A percentile compares a stretch with the other conserved stretches of the same genome.
Conservation (phyloP, 2,329 filamentous ascomycete genomes). For the Arthrocladium fulminans region DNA sequence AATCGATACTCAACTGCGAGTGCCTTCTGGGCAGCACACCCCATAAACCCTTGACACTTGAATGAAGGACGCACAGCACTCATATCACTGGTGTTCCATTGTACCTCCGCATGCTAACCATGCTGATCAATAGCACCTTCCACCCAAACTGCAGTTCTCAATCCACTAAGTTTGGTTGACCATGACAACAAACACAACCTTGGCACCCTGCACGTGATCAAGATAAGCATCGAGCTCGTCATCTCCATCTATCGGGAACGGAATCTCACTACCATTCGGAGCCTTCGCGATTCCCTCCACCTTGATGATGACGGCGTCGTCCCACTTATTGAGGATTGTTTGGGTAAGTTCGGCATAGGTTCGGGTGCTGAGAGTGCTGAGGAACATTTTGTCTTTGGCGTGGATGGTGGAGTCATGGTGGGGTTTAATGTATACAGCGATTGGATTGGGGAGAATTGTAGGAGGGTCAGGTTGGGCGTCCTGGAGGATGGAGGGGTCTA, state of each 20-base stretch:
- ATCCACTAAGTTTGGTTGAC: constrained; percentile 23
- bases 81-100: no score
- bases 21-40: no score
- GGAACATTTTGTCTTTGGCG: constrained; percentile 47
- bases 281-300: constrained; percentile 59
- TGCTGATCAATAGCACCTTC: no score
- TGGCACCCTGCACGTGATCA: constrained; percentile 50
- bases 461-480: constrained; percentile 34
- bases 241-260: constrained; percentile 59
- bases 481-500: constrained; percentile 54
- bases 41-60: no score
- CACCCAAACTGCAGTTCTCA: no score
- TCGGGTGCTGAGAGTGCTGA: constrained; percentile 51
- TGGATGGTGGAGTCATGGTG: constrained; percentile 53
- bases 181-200: constrained; percentile 45
- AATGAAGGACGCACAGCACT: no score
- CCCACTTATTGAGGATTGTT: constrained; percentile 53
- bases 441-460: constrained; percentile 15
- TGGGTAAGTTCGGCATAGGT: constrained; percentile 56
- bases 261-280: constrained; percentile 47
- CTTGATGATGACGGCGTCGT: constrained; percentile 49
- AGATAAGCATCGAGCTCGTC: constrained; percentile 65
- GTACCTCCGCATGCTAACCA: no score
- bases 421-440: constrained; percentile 59
- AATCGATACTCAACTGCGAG: no score